These are phyloP conservation scores for Pyrrhoderma noxium DNA, from an alignment of 1,284 basidiomycete species.

Conservation along the genomic window DNA sequence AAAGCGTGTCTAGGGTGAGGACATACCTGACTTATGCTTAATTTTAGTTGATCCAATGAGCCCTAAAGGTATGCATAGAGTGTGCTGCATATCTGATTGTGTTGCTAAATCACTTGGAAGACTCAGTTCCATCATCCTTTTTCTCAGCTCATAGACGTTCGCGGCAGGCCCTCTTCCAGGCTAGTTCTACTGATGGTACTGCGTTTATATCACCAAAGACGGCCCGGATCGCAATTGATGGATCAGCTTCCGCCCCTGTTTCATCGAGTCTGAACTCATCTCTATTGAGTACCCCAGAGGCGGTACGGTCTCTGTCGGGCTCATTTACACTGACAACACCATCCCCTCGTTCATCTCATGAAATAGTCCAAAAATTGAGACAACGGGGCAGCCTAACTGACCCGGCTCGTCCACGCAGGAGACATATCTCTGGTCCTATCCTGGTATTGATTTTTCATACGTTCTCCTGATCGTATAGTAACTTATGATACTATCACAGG, in stretches of 20 bases:
- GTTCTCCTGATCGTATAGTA: background rate
- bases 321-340: conserved; percentile 46
- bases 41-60: conserved; percentile 9
- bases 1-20: conserved; percentile 15
- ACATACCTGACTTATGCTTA: conserved; percentile 1
- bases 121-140: conserved; percentile 55
- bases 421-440: conserved; percentile 33
- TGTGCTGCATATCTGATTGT: background rate
- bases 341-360: conserved; percentile 53
- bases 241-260: conserved; percentile 23
- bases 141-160: conserved; percentile 52
- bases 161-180: conserved; percentile 41
- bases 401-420: conserved; percentile 57
- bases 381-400: conserved; percentile 63
- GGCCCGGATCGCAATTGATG: conserved; percentile 18
- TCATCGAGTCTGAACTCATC: conserved; percentile 12
- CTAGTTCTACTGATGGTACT: conserved; percentile 31
- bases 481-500: conserved; percentile 3
- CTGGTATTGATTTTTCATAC: background rate
- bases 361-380: conserved; percentile 46
- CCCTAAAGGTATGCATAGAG: conserved; percentile 10
- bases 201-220: conserved; percentile 24
- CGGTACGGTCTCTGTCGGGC: conserved; percentile 19
- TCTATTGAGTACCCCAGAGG: conserved; percentile 18
- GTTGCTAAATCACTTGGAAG: conserved; percentile 28